Evolutionary conservation across 306 rosid species (phyloP), one percentile per base, ranked within the genome.

Genomic region (Quillaja saponaria): DNA sequence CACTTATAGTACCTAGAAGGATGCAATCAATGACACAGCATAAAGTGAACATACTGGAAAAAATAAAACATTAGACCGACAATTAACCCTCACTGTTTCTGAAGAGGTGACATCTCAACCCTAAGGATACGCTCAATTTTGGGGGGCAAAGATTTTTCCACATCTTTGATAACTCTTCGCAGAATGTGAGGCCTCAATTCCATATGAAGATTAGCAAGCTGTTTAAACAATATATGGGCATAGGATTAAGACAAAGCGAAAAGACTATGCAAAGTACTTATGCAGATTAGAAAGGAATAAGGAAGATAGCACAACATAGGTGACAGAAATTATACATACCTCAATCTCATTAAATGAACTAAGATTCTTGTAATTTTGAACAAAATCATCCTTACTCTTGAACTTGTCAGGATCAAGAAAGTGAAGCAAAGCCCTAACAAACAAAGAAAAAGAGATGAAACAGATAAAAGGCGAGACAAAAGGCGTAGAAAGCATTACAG

Each of bases 61-160:
- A 39, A 2, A 39, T 1, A 39, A 55, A 53, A 44, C 41, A 45
- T 54, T 56, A 54, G 62, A 37, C 59, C 42, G 19, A 69, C 3
- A 20, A 42, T 19, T 37, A 67, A 38, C 28, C 69, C 96, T 67
- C 73, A 94, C 99, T 90, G 99, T 76, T 94, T 94, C 81, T 94
- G 99, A 72, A 94, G 96, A 17, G 97, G 99, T 67, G 99, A 94
- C 99, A 94, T 94, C 79, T 94, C 99, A 64, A 94, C 90, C 80
- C 99, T 77, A 57, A 94, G 96, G 64, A 94, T 87, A 50, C 99
- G 95, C 85, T 94, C 99, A 65, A 94, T 87, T 81, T 94, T 94
- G 4, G 99, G 99, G 66, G 99, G 99, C 80, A 94, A 78, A 13
- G 99, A 94, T 79, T 94, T 94, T 76, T 94, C 99, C n/a, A 94